Evolutionary conservation across 495 filamentous ascomycete genomes (phyloP).

Genomic region (Penicillium simplicissimum): DNA sequence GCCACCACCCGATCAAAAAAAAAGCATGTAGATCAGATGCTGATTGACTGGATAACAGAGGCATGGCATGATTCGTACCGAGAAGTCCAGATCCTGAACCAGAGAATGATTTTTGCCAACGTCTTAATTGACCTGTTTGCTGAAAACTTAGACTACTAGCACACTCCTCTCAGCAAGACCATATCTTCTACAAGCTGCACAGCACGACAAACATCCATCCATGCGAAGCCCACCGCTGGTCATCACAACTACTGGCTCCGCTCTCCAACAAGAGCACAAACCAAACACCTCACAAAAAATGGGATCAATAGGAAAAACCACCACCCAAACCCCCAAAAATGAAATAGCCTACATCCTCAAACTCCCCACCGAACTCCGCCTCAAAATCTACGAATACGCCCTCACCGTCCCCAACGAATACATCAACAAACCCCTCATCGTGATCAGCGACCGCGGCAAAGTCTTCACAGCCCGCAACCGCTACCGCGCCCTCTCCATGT

Average conservation of each 20-base stretch:
- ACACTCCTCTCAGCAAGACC: background rate
- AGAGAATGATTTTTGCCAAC: background rate
- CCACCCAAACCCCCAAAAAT: conserved; percentile 1
- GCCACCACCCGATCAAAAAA: background rate
- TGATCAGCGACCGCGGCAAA: conserved; percentile 37
- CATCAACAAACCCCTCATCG: conserved; percentile 37
- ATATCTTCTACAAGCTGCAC: background rate
- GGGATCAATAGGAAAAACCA: background rate
- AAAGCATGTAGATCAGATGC: background rate
- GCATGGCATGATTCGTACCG: conserved; percentile 1
- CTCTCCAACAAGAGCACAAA: background rate
- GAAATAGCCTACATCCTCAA: conserved; percentile 25
- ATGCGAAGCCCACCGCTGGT: background rate
- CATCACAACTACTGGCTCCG: background rate
- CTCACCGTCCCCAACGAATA: conserved; percentile 39
- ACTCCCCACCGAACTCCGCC: conserved; percentile 41
- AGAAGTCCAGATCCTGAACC: background rate
- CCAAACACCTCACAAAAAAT: background rate
- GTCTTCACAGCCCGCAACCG: conserved; percentile 34
- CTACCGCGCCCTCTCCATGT: conserved; percentile 39
- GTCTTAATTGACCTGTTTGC: background rate
- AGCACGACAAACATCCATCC: background rate
- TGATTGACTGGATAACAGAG: background rate
- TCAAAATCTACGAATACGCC: conserved; percentile 47
- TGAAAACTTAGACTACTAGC: background rate